A percentile compares a stretch with the other conserved stretches of the same genome.
Evolutionary conservation across 495 filamentous ascomycete genomes (phyloP).

Genomic region (Podospora australis): DNA sequence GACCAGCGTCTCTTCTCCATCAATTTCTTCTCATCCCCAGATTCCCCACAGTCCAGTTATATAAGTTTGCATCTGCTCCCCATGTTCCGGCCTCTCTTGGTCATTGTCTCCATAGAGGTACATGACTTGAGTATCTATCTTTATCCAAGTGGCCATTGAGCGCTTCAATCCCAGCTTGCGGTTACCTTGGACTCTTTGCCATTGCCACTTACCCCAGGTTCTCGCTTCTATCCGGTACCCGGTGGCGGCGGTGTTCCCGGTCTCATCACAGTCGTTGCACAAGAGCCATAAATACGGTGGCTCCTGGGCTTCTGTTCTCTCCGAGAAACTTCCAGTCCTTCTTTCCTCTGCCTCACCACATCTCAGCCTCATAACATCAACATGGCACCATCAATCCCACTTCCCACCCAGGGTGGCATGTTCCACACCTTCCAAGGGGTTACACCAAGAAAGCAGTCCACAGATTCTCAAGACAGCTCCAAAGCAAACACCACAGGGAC

Average conservation of each 20-base stretch:
- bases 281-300: slow-evolving; percentile 8
- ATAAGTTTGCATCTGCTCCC: slow-evolving; percentile 29
- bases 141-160: slow-evolving; percentile 15
- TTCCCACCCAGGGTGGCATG: slow-evolving; percentile 47
- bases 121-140: slow-evolving; percentile 13
- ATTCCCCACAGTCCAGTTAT: slow-evolving; percentile 32
- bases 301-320: not conserved
- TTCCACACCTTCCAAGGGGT: slow-evolving; percentile 49
- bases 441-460: slow-evolving; percentile 40
- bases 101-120: slow-evolving; percentile 19
- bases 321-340: not conserved
- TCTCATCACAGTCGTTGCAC: slow-evolving; percentile 4
- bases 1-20: too few relatives aligned
- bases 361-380: slow-evolving; percentile 11
- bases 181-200: slow-evolving; percentile 5
- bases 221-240: slow-evolving; percentile 8
- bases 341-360: not conserved
- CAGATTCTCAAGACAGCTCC: slow-evolving; percentile 39
- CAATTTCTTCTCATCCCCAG: slow-evolving; percentile 19
- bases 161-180: slow-evolving; percentile 8
- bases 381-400: slow-evolving; percentile 44
- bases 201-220: slow-evolving; percentile 9
- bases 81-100: slow-evolving; percentile 25
- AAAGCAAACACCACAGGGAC: slow-evolving; percentile 36
- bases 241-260: slow-evolving; percentile 6